A percentile compares a stretch with the other conserved stretches of the same genome.
Conservation (phyloP, 768 basidiomycete species). For the Coprinopsis strossmayeri region DNA sequence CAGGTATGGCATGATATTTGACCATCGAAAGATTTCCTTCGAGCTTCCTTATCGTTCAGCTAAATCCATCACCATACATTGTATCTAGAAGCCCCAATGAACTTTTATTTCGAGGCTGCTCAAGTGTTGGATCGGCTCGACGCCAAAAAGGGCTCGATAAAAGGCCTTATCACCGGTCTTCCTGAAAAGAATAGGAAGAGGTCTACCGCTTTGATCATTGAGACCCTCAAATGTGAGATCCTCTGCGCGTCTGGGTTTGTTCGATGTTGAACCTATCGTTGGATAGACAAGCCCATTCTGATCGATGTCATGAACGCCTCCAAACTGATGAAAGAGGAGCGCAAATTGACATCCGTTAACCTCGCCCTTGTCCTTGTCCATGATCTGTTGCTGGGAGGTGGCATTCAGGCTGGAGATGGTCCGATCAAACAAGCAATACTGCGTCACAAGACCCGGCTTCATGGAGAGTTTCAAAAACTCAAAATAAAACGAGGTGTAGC, state of each 20-base stretch:
- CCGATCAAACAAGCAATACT: slow-evolving; percentile 83
- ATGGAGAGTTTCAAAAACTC: slow-evolving; percentile 78
- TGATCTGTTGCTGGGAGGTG: slow-evolving; percentile 75
- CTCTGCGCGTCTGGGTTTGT: slow-evolving; percentile 6
- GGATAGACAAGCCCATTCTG: slow-evolving; percentile 72
- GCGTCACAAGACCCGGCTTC: slow-evolving; percentile 84
- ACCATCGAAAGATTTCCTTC: not conserved
- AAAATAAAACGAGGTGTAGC: slow-evolving; percentile 72
- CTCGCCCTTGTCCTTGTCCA: slow-evolving; percentile 86
- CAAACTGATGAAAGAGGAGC: slow-evolving; percentile 68
- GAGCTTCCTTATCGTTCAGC: not conserved
- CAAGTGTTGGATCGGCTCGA: slow-evolving; percentile 80
- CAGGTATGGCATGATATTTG: not conserved
- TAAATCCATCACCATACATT: slow-evolving; percentile 6
- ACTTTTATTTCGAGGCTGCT: slow-evolving; percentile 92
- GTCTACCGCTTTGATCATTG: slow-evolving; percentile 82
- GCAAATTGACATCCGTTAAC: slow-evolving; percentile 67
- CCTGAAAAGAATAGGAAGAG: slow-evolving; percentile 72
- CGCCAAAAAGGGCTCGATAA: slow-evolving; percentile 87
- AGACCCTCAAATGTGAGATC: slow-evolving; percentile 87
- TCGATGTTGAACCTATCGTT: slow-evolving; percentile 12
- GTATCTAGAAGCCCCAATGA: slow-evolving; percentile 55
- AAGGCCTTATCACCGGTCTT: slow-evolving; percentile 69
- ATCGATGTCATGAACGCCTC: slow-evolving; percentile 60
- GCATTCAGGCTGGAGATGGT: slow-evolving; percentile 89